These are phyloP conservation scores for Inosperma sp. DNA, from an alignment of 768 basidiomycete genomes.

Conservation along the genomic window DNA sequence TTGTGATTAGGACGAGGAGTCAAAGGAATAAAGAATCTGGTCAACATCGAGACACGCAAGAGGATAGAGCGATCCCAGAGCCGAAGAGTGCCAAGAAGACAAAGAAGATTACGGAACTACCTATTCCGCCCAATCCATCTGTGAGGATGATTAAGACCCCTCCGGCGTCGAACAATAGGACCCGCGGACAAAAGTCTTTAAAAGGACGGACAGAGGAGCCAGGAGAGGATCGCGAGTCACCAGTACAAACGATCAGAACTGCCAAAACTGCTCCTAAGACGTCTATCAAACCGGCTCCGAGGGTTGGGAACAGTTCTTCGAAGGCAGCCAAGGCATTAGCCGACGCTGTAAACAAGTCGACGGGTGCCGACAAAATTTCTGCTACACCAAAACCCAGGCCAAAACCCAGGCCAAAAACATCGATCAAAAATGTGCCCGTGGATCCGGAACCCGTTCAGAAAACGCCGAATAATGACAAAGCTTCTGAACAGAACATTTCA, in stretches of 20 bases:
- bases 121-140: constrained; percentile 20
- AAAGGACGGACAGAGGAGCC: not conserved
- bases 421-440: not conserved
- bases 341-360: not conserved
- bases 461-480: constrained; percentile 7
- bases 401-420: too few relatives aligned
- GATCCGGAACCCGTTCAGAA: not conserved
- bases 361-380: not conserved
- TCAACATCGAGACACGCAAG: too few relatives aligned
- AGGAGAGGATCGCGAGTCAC: too few relatives aligned
- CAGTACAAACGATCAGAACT: too few relatives aligned
- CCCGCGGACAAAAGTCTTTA: not conserved
- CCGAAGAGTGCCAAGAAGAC: constrained; percentile 8
- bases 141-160: constrained; percentile 7
- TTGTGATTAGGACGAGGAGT: constrained; percentile 14
- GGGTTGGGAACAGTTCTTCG: not conserved
- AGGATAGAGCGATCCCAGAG: not conserved
- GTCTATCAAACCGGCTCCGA: not conserved
- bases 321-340: not conserved
- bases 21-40: constrained; percentile 12
- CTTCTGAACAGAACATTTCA: not conserved
- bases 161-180: not conserved
- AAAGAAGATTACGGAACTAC: constrained; percentile 21
- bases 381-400: not conserved
- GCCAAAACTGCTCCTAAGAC: constrained; percentile 7